Conservation (phyloP, 192 early-diverging fungal genomes). For the Coemansia sp. region DNA sequence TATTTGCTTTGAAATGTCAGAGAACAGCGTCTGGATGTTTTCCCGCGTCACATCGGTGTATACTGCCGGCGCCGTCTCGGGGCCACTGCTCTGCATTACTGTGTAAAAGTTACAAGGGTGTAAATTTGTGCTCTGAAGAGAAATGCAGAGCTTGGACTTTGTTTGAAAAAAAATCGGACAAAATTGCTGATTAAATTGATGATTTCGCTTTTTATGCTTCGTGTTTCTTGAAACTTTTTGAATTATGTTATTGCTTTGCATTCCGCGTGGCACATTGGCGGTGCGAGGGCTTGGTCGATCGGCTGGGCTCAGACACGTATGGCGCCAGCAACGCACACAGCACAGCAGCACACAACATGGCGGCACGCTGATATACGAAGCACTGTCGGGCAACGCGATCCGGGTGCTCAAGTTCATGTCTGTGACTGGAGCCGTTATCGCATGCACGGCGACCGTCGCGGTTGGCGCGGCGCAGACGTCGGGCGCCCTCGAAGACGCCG, state of each 20-base stretch:
- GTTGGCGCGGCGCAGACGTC: conserved; percentile 13
- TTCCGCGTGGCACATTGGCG: not conserved
- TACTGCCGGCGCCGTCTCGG: conserved; percentile 21
- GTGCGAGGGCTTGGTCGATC: not conserved
- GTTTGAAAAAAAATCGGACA: too few relatives aligned
- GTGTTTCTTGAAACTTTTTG: not conserved
- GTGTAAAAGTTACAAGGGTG: not conserved
- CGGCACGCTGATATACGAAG: conserved; percentile 29
- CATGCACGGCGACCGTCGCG: conserved; percentile 33
- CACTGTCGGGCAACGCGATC: conserved; percentile 30
- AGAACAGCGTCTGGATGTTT: conserved; percentile 55
- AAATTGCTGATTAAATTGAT: too few relatives aligned
- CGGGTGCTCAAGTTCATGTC: conserved; percentile 55
- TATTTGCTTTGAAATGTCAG: conserved; percentile 48
- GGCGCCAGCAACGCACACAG: not conserved
- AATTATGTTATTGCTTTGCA: not conserved
- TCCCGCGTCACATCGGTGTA: conserved; percentile 70
- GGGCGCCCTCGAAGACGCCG: conserved; percentile 19
- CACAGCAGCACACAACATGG: not conserved
- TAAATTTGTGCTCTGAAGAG: not conserved
- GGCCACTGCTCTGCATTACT: conserved; percentile 5
- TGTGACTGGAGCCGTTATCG: conserved; percentile 26
- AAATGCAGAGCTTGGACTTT: too few relatives aligned
- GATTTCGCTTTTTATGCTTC: not conserved
- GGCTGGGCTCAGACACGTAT: not conserved